Base-by-base conservation (phyloP, 2,329 filamentous ascomycete genomes). In the Aureobasidium sp. region DNA sequence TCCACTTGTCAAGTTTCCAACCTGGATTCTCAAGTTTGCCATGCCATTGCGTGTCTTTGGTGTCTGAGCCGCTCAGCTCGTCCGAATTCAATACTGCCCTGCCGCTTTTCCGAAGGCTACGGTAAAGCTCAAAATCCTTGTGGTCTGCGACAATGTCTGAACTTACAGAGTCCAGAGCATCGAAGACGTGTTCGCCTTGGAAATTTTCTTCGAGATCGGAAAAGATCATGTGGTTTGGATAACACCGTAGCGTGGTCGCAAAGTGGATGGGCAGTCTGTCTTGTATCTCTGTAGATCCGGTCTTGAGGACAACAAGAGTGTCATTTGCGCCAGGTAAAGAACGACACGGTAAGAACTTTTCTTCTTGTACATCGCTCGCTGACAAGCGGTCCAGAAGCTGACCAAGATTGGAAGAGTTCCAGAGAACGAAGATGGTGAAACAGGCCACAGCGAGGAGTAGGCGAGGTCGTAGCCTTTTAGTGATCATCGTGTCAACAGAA, bases 271-370 rank as follows among this genome's bases (percentile, higher is more conserved):
- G 58, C 5, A 65, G 56, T 29, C 58, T 59, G 41, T 63, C 63
- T 12, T 64, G 59, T 24, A 70, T 54, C 50, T 68, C 58, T 49
- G 62, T 61, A 35, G 64, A 55, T 57, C 68, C 52, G 8, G 63
- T 68, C 63, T 58, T 68, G 45, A 83, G 62, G 7, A 80, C 67
- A 12, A 82, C 72, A 54, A 81, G 74, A 39, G 80, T 64, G 56
- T 81, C 71, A 1, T 76, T 66, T 1, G 70, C 68, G 24, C 66
- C 66, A 0, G 60, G 55, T 3, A 64, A 48, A 27, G 50, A 30
- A 27, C 30, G 17, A 14, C 39, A 37, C 7, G 35, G 11, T n/a
- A 51, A 17, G 16, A n/a, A 16, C n/a, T 4, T 12, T 10, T 22
- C 35, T n/a, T 7, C 34, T 19, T n/a, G 11, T 16, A 6, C 3